phyloP scores from a whole-genome alignment of 2,329 filamentous ascomycete genomes.

The Apiospora marii region DNA sequence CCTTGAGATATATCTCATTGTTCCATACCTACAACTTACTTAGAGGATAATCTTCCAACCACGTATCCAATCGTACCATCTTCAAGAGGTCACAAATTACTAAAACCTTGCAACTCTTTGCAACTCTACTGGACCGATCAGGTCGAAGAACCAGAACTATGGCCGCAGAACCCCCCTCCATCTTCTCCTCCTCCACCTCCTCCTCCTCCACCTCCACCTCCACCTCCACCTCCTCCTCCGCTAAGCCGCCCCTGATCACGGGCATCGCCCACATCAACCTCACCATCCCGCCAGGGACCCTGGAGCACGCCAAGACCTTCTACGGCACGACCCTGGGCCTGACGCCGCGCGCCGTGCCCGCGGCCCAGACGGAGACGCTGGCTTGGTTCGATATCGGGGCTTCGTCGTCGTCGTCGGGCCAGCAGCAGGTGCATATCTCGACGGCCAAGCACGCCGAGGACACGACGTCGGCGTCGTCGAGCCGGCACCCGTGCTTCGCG shows the following conservation, averaged over 20 bases:
- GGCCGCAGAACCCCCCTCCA: background rate
- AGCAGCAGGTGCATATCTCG: constrained; percentile 65
- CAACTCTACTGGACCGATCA: background rate
- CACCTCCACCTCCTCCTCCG: background rate
- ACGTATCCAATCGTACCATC: background rate
- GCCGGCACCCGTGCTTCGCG: constrained; percentile 66
- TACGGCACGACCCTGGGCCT: constrained; percentile 65
- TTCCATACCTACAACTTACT: background rate
- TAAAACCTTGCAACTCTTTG: background rate
- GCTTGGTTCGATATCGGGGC: constrained; percentile 68
- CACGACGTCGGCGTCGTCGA: constrained; percentile 45
- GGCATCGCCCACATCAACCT: constrained; percentile 66
- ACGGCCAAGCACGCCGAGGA: constrained; percentile 46
- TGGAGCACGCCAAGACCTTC: constrained; percentile 60
- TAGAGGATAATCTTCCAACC: background rate
- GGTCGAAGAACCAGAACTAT: background rate
- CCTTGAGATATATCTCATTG: background rate
- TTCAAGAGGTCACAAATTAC: background rate
- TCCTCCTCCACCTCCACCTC: background rate
- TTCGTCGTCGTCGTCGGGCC: constrained; percentile 36
- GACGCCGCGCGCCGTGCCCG: constrained; percentile 58
- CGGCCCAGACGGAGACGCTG: constrained; percentile 55
- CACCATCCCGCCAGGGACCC: constrained; percentile 60
- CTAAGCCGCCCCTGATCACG: constrained; percentile 51
- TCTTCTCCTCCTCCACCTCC: too few relatives aligned